phyloP scores from a whole-genome alignment of 164 flowering plant genomes.

The Nymphaea thermarum region DNA sequence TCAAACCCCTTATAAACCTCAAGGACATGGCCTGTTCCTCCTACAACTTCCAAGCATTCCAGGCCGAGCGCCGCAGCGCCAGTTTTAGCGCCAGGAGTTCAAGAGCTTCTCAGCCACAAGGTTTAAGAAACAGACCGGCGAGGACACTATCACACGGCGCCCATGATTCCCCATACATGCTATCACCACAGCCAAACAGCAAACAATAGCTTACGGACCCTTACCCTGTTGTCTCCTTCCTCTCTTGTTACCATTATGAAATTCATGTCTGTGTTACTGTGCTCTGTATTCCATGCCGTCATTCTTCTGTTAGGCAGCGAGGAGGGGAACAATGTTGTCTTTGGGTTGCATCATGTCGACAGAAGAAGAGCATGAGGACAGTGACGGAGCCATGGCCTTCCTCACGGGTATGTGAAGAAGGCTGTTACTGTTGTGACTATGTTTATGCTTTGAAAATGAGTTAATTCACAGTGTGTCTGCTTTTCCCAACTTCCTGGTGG shows the following conservation, averaged over 20 bases:
- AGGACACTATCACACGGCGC: constrained; percentile 48
- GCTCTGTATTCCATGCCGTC: no score
- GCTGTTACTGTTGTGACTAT: no score
- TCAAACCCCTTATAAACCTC: constrained; percentile 61
- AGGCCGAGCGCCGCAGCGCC: constrained; percentile 42
- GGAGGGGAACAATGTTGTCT: no score
- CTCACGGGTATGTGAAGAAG: no score
- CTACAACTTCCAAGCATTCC: constrained; percentile 57
- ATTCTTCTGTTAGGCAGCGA: no score
- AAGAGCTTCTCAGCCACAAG: constrained; percentile 19
- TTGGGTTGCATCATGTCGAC: no score
- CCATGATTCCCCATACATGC: constrained; percentile 46
- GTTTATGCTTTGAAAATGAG: no score
- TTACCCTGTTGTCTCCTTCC: constrained; percentile 3
- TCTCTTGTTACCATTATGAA: not conserved
- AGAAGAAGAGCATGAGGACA: no score
- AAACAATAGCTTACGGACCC: constrained; percentile 16
- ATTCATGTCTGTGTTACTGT: not conserved
- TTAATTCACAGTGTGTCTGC: no score
- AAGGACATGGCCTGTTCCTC: constrained; percentile 92
- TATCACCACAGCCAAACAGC: constrained; percentile 30
- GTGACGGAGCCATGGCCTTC: no score
- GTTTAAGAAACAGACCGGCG: constrained; percentile 37
- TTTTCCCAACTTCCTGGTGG: no score
- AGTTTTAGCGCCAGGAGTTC: constrained; percentile 25